Percentiles rank a stretch among this genome's conserved stretches.
These are phyloP conservation scores for Ogataea paraovalis DNA, from an alignment of 805 yeast species.

Conservation along the genomic window DNA sequence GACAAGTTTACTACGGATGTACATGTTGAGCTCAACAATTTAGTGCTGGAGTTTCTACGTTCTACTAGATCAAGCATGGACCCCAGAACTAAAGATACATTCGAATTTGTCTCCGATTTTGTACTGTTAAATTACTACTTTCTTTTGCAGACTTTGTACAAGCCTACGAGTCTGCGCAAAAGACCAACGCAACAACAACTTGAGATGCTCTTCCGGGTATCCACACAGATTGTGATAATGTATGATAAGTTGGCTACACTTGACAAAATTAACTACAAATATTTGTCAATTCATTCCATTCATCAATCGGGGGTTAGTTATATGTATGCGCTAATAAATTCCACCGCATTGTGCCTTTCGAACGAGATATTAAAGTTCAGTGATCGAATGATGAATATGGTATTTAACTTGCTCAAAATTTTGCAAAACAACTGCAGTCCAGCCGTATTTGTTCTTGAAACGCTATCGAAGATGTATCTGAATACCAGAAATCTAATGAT, in stretches of 20 bases:
- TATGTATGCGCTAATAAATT: slow-evolving; percentile 18
- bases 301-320: slow-evolving; percentile 19
- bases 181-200: slow-evolving; percentile 7
- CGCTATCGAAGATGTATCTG: slow-evolving; percentile 12
- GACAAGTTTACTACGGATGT: slow-evolving; percentile 11
- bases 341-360: slow-evolving; percentile 8
- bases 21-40: slow-evolving; percentile 15
- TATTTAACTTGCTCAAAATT: slow-evolving; percentile 5
- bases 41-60: slow-evolving; percentile 9
- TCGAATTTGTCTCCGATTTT: slow-evolving; percentile 10
- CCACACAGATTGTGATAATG: slow-evolving; percentile 9
- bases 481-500: slow-evolving; percentile 9
- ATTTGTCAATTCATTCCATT: slow-evolving; percentile 19
- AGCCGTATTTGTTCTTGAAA: slow-evolving; percentile 12
- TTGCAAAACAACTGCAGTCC: slow-evolving; percentile 18
- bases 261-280: slow-evolving; percentile 19
- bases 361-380: slow-evolving; percentile 5
- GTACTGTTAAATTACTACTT: slow-evolving; percentile 19
- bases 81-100: not conserved
- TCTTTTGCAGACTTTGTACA: slow-evolving; percentile 14
- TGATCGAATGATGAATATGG: slow-evolving; percentile 6
- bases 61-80: not conserved
- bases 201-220: slow-evolving; percentile 10
- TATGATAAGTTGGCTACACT: slow-evolving; percentile 9
- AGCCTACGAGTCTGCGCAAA: slow-evolving; percentile 9